phyloP scores from a whole-genome alignment of 2,329 filamentous ascomycete species.

The Sphaerulina musiva region DNA sequence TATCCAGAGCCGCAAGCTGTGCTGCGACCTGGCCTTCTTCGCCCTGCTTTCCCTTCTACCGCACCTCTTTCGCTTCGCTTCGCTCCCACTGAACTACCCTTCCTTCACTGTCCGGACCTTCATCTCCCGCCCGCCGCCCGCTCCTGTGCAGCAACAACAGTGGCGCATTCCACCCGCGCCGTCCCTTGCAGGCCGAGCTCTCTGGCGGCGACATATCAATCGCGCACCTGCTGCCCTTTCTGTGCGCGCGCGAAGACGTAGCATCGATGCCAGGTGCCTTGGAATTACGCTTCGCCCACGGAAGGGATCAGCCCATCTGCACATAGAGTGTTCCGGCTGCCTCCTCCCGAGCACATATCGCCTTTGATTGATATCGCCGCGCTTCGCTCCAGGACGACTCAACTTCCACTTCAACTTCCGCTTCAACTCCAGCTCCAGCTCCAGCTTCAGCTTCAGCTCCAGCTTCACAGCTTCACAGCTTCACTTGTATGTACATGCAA shows the following conservation, averaged over 20 bases:
- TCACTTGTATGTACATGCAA: constrained; percentile 6
- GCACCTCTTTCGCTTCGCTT: background rate
- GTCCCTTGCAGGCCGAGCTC: constrained; percentile 15
- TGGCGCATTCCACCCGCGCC: constrained; percentile 12
- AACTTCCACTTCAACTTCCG: background rate
- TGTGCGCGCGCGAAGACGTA: background rate
- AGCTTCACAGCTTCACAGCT: background rate
- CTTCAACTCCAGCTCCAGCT: constrained; percentile 3
- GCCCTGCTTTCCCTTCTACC: background rate
- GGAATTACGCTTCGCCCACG: constrained; percentile 19
- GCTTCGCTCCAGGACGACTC: background rate
- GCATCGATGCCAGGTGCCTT: constrained; percentile 13
- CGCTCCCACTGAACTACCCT: too few relatives aligned
- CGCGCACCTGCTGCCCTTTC: background rate
- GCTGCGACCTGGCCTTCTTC: constrained; percentile 1
- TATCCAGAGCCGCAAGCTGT: constrained; percentile 5
- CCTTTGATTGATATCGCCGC: constrained; percentile 13
- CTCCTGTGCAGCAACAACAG: constrained; percentile 7
- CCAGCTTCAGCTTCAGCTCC: background rate
- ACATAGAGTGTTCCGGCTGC: constrained; percentile 21
- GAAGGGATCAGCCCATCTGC: constrained; percentile 25
- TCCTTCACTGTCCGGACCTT: background rate
- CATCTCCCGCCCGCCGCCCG: background rate
- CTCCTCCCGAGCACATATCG: constrained; percentile 22
- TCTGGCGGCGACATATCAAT: constrained; percentile 4